Base-by-base conservation (phyloP, 257 asterid species). In the Primulina huaijiensis region DNA sequence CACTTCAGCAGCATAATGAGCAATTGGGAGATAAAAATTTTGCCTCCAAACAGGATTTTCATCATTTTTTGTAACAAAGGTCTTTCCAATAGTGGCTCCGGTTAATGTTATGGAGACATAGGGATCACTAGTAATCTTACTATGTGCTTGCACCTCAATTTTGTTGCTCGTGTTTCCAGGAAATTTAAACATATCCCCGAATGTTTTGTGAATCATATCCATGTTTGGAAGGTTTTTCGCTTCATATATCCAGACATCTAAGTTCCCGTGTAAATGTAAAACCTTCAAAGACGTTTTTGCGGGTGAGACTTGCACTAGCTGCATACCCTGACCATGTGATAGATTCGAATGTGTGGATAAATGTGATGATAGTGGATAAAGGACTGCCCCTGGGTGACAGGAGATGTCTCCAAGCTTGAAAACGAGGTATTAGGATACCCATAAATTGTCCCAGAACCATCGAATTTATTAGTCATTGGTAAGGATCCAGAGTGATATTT, bases 191-290 rank as follows among this genome's bases (percentile, higher is more conserved):
- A 94, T 75, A 70, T 94, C 98, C 38, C 97, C 97, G 12, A 94
- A 20, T 10, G 96, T 94, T 79, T 82, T 91, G 83, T 89, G 99
- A 78, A 94, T 89, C 99, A 94, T 94, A 76, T 91, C 99, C 99
- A 94, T 91, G 84, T 94, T 94, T 21, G 99, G 99, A 66, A 94
- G 97, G 80, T 94, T 89, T 70, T 91, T 94, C 2, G 99, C 99
- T 70, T 89, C 96, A 46, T 76, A 67, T 20, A 94, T 85, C 92
- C 90, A 90, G 52, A 94, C 82, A 68, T 94, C 98, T 77, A 94
- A 85, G 81, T 91, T 84, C 29, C 99, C 98, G 17, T 94, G 99
- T 52, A 94, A 79, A 55, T 89, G 95, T 77, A 92, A 69, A 69
- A 86, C 82, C 81, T 82, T 94, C 75, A 82, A 67, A 70, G 97